Conservation (phyloP, 139 green algal species). For the Penium margaritaceum region DNA sequence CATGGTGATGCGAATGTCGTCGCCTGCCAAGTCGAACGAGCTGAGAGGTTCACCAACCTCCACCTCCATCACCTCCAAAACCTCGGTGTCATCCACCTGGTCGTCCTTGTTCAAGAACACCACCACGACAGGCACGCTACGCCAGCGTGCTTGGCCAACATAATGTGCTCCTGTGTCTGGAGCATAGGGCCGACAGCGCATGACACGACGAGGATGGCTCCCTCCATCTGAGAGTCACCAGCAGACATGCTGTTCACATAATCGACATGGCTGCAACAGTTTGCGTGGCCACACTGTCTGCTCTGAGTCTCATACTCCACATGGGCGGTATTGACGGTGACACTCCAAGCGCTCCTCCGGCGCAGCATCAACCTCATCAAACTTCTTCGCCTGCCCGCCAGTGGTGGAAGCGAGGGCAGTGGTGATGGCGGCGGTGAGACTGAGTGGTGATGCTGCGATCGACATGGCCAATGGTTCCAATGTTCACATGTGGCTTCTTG, state of each 20-base stretch:
- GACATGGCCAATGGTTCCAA: constrained; percentile 96
- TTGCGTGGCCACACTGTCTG: constrained; percentile 93
- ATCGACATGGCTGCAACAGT: constrained; percentile 93
- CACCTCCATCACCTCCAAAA: constrained; percentile 73
- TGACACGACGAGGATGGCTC: constrained; percentile 91
- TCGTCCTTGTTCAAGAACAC: constrained; percentile 97
- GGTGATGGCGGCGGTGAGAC: constrained; percentile 69
- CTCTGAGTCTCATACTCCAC: constrained; percentile 95
- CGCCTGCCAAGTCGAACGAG: constrained; percentile 69
- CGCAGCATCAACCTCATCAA: constrained; percentile 94
- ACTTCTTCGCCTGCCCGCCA: constrained; percentile 51
- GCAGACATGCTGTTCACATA: constrained; percentile 81
- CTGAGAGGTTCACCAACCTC: constrained; percentile 91
- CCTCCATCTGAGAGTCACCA: constrained; percentile 82
- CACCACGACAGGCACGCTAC: constrained; percentile 89
- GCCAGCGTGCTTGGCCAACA: constrained; percentile 83
- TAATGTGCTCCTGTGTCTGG: constrained; percentile 92
- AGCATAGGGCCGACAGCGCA: constrained; percentile 93
- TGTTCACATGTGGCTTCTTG: constrained; percentile 91
- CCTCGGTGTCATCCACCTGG: constrained; percentile 87
- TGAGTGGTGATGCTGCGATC: constrained; percentile 98
- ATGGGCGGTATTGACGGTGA: constrained; percentile 89
- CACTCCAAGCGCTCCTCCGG: constrained; percentile 93
- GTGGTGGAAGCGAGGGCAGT: constrained; percentile 70
- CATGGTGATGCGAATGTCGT: constrained; percentile 22